phyloP scores from a whole-genome alignment of 139 green algal genomes.

The Asterochloris sp. region DNA sequence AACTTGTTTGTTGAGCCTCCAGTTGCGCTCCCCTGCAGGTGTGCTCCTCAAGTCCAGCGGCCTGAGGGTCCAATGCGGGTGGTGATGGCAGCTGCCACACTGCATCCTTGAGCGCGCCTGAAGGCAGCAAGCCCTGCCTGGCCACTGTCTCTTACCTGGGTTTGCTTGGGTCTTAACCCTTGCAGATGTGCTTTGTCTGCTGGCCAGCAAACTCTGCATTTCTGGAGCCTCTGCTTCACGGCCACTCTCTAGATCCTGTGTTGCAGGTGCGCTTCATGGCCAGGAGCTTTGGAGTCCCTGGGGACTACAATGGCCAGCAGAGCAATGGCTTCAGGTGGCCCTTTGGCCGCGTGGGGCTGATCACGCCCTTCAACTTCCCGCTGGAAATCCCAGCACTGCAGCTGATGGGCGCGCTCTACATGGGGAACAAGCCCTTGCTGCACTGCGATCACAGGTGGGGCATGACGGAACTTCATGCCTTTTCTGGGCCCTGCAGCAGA shows the following conservation, averaged over 20 bases:
- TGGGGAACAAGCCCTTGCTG: constrained; percentile 96
- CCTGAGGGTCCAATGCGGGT: too few relatives aligned
- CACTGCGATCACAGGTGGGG: constrained; percentile 84
- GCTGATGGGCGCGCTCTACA: constrained; percentile 97
- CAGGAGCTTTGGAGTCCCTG: constrained; percentile 76
- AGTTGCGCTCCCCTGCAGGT: too few relatives aligned
- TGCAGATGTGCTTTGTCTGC: neutral
- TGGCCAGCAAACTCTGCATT: neutral
- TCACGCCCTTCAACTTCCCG: constrained; percentile 99
- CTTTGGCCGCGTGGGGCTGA: constrained; percentile 84
- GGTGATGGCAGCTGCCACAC: too few relatives aligned
- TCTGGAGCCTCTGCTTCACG: neutral
- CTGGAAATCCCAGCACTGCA: constrained; percentile 97
- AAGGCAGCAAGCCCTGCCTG: too few relatives aligned
- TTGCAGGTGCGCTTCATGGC: constrained; percentile 88
- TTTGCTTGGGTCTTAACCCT: neutral
- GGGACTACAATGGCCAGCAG: constrained; percentile 88
- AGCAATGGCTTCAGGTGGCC: constrained; percentile 85
- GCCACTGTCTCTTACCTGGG: too few relatives aligned
- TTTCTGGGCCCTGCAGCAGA: too few relatives aligned
- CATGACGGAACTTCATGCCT: too few relatives aligned
- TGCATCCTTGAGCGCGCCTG: too few relatives aligned
- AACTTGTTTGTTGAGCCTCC: too few relatives aligned
- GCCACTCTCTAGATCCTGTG: neutral
- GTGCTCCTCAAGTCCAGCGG: too few relatives aligned